Conservation (phyloP, 306 rosid genomes). For the Quercus parvula region DNA sequence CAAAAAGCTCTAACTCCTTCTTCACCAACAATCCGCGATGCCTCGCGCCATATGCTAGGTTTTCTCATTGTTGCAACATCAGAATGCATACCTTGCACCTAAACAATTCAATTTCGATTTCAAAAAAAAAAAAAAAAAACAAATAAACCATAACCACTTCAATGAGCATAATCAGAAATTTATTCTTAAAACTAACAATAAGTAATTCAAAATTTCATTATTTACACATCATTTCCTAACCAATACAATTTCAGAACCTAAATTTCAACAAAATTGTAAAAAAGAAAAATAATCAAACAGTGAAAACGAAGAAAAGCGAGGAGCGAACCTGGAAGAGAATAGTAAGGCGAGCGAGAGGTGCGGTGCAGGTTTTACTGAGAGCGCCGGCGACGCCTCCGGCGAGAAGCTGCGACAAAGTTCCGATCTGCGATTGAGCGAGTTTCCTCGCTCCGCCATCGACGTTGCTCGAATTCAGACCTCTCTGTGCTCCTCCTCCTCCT, state of each 20-base stretch:
- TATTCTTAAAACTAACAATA: neutral
- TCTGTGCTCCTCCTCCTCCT: constrained; percentile 61
- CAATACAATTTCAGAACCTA: neutral
- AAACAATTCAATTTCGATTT: neutral
- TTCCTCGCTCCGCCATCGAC: constrained; percentile 59
- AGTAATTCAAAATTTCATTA: neutral
- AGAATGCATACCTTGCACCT: constrained; percentile 99
- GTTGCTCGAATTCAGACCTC: constrained; percentile 40
- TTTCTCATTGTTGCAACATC: constrained; percentile 72
- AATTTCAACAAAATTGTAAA: neutral
- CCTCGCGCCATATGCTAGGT: constrained; percentile 88
- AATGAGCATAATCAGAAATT: neutral
- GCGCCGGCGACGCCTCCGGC: constrained; percentile 99
- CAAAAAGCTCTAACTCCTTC: constrained; percentile 96
- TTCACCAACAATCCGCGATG: constrained; percentile 79
- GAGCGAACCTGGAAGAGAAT: constrained; percentile 86
- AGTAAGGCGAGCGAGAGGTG: constrained; percentile 94
- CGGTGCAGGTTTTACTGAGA: constrained; percentile 91
- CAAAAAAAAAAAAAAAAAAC: neutral
- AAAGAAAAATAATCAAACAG: neutral
- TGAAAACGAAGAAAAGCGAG: neutral
- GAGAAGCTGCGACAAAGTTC: constrained; percentile 76
- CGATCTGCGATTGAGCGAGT: constrained; percentile 65
- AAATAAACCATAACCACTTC: neutral
- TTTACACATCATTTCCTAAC: neutral